phyloP scores from a whole-genome alignment of 2,329 filamentous ascomycete genomes.

The Plectosphaerella sp. region DNA sequence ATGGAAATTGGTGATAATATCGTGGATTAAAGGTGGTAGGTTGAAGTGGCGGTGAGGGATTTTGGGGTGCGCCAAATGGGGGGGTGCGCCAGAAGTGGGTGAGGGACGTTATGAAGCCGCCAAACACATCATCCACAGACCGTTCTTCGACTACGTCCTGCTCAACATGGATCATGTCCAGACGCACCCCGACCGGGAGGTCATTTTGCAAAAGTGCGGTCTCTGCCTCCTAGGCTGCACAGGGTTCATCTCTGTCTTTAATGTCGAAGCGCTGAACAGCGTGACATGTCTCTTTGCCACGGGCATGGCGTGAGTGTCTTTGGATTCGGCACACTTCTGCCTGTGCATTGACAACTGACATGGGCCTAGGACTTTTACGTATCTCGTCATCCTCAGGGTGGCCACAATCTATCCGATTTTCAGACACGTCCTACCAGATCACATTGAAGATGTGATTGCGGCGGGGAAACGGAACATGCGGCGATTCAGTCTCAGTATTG shows the following conservation, averaged over 20 bases:
- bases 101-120: constrained; percentile 22
- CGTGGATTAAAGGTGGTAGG: too few relatives aligned
- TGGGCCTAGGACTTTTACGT: constrained; percentile 17
- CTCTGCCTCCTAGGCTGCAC: constrained; percentile 18
- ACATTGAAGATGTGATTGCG: constrained; percentile 14
- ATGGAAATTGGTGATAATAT: too few relatives aligned
- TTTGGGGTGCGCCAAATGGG: too few relatives aligned
- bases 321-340: neutral
- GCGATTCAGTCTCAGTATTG: constrained; percentile 14
- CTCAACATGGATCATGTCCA: constrained; percentile 18
- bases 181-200: constrained; percentile 15
- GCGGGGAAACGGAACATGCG: constrained; percentile 14
- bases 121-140: constrained; percentile 24
- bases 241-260: constrained; percentile 22
- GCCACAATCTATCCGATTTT: constrained; percentile 12
- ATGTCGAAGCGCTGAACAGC: constrained; percentile 17
- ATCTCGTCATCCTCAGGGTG: constrained; percentile 17
- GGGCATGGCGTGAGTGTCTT: constrained; percentile 22
- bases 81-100: too few relatives aligned
- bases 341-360: too few relatives aligned
- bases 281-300: constrained; percentile 21
- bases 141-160: constrained; percentile 21
- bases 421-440: constrained; percentile 8
- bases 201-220: constrained; percentile 15
- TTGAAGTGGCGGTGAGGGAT: too few relatives aligned